These are phyloP conservation scores for Incumbomyces delicatus DNA, from an alignment of 2,329 filamentous ascomycete species.

Conservation along the genomic window DNA sequence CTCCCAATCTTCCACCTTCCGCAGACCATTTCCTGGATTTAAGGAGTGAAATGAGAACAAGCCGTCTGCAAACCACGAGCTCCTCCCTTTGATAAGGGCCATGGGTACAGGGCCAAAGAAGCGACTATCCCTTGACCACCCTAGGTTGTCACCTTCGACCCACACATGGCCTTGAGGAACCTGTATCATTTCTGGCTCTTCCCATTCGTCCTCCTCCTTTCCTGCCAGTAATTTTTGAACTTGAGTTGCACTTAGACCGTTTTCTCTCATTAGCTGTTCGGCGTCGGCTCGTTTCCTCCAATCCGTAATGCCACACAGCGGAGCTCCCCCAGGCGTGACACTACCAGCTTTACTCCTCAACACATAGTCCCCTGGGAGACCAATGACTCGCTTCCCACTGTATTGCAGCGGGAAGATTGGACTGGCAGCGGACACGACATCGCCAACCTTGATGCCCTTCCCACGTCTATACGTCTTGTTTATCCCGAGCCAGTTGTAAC, in stretches of 20 bases:
- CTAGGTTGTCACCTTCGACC: constrained; percentile 78
- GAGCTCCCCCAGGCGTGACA: constrained; percentile 13
- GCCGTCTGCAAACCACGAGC: constrained; percentile 16
- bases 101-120: constrained; percentile 78
- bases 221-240: neutral
- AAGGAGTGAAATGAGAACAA: constrained; percentile 16
- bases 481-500: constrained; percentile 55
- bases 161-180: constrained; percentile 89
- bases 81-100: constrained; percentile 71
- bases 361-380: constrained; percentile 55
- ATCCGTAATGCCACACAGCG: constrained; percentile 11
- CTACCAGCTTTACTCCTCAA: constrained; percentile 30
- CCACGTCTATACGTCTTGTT: constrained; percentile 61
- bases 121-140: constrained; percentile 75
- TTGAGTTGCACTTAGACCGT: neutral
- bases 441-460: constrained; percentile 61
- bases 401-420: constrained; percentile 53
- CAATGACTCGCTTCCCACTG: constrained; percentile 71
- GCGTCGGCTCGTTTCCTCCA: constrained; percentile 16
- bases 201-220: constrained; percentile 17
- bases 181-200: constrained; percentile 34
- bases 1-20: constrained; percentile 2
- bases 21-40: constrained; percentile 1
- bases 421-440: constrained; percentile 69
- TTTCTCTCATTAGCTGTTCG: neutral